phyloP scores from a whole-genome alignment of 768 basidiomycete genomes.

The Multifurca ochricompacta region DNA sequence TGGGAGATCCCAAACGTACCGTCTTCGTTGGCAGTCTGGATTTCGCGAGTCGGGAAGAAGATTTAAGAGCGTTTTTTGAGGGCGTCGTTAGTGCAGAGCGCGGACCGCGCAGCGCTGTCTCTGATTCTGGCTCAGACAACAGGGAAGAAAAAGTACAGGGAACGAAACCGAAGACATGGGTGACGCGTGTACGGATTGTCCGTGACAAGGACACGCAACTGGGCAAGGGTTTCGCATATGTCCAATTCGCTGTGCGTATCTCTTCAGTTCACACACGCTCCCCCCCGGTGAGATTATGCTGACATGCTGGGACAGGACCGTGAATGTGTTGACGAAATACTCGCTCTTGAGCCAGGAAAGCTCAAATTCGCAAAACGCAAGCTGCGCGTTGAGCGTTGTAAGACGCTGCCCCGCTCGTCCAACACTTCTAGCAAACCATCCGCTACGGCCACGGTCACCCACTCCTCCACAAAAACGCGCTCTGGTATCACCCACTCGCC shows the following conservation, averaged over 20 bases:
- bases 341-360: slow-evolving; percentile 67
- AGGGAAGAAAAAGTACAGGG: slow-evolving; percentile 26
- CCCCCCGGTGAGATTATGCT: background rate
- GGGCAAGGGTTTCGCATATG: slow-evolving; percentile 93
- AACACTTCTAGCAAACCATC: slow-evolving; percentile 19
- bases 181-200: slow-evolving; percentile 78
- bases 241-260: slow-evolving; percentile 72
- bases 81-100: slow-evolving; percentile 60
- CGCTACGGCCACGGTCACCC: slow-evolving; percentile 18
- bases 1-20: slow-evolving; percentile 68
- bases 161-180: slow-evolving; percentile 48
- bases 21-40: slow-evolving; percentile 92
- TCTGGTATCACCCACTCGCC: slow-evolving; percentile 9
- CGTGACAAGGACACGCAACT: slow-evolving; percentile 87
- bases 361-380: slow-evolving; percentile 92
- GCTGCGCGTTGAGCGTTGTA: slow-evolving; percentile 86
- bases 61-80: slow-evolving; percentile 83
- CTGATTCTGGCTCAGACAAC: slow-evolving; percentile 25
- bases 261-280: background rate
- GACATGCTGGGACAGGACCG: slow-evolving; percentile 51
- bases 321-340: slow-evolving; percentile 85
- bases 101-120: slow-evolving; percentile 41
- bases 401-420: slow-evolving; percentile 46
- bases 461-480: slow-evolving; percentile 8
- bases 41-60: slow-evolving; percentile 87